Conservation (phyloP, 1,139 yeast genomes). For the Blastobotrys aristatus region DNA sequence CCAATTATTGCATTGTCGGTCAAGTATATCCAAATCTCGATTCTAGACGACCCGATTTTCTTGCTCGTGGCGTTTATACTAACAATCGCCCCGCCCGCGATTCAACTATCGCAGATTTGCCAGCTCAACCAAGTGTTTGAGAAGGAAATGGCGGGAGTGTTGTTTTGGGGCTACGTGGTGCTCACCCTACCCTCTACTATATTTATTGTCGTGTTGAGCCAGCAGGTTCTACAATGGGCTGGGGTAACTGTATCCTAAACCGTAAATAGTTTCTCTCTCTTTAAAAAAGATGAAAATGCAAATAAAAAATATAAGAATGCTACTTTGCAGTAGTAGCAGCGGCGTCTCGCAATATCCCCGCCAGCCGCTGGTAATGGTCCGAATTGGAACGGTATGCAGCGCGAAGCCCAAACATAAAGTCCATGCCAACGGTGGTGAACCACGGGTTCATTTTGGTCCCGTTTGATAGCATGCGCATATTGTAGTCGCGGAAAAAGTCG, state of each 20-base stretch:
- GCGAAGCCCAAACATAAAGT: conserved; percentile 2
- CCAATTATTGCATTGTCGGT: conserved; percentile 66
- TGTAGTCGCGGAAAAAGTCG: conserved; percentile 15
- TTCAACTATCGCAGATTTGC: conserved; percentile 76
- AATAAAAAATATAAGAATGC: background rate
- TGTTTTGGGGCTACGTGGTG: conserved; percentile 80
- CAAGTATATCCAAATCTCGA: conserved; percentile 59
- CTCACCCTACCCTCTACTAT: conserved; percentile 76
- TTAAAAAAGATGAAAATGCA: background rate
- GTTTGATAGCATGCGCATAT: background rate
- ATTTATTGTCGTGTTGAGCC: conserved; percentile 60
- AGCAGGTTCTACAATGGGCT: conserved; percentile 57
- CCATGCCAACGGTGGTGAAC: conserved; percentile 5
- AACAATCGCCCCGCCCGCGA: conserved; percentile 80
- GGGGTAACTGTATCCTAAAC: conserved; percentile 25
- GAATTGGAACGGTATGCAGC: background rate
- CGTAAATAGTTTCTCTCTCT: conserved; percentile 3
- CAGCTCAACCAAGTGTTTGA: conserved; percentile 73
- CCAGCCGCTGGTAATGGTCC: conserved; percentile 1
- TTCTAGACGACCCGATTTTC: conserved; percentile 79
- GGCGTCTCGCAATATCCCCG: background rate
- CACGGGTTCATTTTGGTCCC: conserved; percentile 5
- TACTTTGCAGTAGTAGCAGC: background rate
- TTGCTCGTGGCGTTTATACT: conserved; percentile 68
- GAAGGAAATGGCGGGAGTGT: conserved; percentile 79